A percentile compares a stretch with the other conserved stretches of the same genome.
These are phyloP conservation scores for Stevia rebaudiana DNA, from an alignment of 140 eudicot genomes.

Conservation along the genomic window DNA sequence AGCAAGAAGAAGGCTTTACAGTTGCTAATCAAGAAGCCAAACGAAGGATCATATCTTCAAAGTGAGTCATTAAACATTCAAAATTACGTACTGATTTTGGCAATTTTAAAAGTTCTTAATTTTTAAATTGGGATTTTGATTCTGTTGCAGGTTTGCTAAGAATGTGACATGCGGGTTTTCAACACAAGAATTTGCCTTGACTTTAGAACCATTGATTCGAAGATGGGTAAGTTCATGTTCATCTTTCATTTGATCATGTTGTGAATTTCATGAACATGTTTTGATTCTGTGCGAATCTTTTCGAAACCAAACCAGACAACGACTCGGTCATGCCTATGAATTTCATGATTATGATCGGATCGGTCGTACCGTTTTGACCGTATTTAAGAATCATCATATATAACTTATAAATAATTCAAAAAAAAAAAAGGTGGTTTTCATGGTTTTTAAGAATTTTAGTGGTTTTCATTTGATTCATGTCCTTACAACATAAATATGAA, in stretches of 20 bases:
- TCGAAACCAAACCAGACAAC: too few relatives aligned
- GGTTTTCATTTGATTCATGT: too few relatives aligned
- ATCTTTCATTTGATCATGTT: background rate
- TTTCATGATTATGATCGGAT: too few relatives aligned
- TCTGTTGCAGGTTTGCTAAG: slow-evolving; percentile 28
- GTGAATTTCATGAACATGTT: background rate
- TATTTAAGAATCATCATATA: too few relatives aligned
- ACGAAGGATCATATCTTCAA: slow-evolving; percentile 32
- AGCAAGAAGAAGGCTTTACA: slow-evolving; percentile 34
- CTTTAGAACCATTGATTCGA: slow-evolving; percentile 45
- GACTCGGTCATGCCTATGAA: too few relatives aligned
- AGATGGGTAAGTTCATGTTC: slow-evolving; percentile 33
- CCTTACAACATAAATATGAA: too few relatives aligned
- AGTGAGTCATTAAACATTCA: slow-evolving; percentile 27
- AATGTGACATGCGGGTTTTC: slow-evolving; percentile 23
- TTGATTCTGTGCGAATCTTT: too few relatives aligned
- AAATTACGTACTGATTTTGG: background rate
- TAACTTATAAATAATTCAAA: too few relatives aligned
- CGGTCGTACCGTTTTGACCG: too few relatives aligned
- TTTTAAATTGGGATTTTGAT: background rate
- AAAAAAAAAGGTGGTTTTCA: too few relatives aligned
- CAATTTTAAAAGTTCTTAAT: too few relatives aligned
- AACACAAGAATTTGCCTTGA: slow-evolving; percentile 24
- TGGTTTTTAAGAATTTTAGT: too few relatives aligned
- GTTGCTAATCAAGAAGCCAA: slow-evolving; percentile 28